A percentile compares a stretch with the other conserved stretches of the same genome.
phyloP scores from a whole-genome alignment of 495 filamentous ascomycete genomes.

The Aeminium ludgeri region DNA sequence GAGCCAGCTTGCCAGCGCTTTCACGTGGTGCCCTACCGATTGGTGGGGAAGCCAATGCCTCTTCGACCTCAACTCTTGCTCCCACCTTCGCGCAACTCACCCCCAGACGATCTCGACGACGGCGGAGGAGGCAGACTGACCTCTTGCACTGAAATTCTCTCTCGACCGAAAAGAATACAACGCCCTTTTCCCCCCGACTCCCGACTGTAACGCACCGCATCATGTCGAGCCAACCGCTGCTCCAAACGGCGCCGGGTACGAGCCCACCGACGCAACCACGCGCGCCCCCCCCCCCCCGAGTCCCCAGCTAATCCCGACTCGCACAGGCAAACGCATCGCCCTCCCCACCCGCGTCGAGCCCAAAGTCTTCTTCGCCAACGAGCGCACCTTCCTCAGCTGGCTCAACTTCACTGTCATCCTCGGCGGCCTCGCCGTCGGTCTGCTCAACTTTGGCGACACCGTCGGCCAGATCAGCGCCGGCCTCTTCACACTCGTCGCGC shows the following conservation, averaged over 20 bases:
- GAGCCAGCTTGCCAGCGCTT: too few relatives aligned
- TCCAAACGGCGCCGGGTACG: constrained; percentile 71
- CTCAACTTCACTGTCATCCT: constrained; percentile 98
- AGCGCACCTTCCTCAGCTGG: constrained; percentile 97
- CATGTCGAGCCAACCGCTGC: constrained; percentile 94
- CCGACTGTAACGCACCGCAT: background rate
- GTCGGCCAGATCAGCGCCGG: constrained; percentile 82
- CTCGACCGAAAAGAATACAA: too few relatives aligned
- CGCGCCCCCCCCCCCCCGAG: background rate
- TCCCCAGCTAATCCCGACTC: constrained; percentile 8
- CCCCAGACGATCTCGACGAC: too few relatives aligned
- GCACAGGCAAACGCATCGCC: constrained; percentile 88
- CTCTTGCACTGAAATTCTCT: too few relatives aligned
- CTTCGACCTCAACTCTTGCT: too few relatives aligned
- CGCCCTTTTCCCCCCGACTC: background rate
- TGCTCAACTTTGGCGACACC: constrained; percentile 94
- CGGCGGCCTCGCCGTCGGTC: constrained; percentile 83
- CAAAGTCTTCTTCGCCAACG: constrained; percentile 99
- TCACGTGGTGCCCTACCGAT: background rate
- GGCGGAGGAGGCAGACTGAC: too few relatives aligned
- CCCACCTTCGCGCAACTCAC: too few relatives aligned
- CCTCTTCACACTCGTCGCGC: constrained; percentile 85
- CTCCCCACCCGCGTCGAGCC: constrained; percentile 96
- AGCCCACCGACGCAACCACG: constrained; percentile 1
- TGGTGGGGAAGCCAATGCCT: too few relatives aligned